Percentiles rank a stretch among this genome's conserved stretches.
Evolutionary conservation across 1,284 basidiomycete genomes (phyloP).

Genomic region (Pyrrhoderma noxium): DNA sequence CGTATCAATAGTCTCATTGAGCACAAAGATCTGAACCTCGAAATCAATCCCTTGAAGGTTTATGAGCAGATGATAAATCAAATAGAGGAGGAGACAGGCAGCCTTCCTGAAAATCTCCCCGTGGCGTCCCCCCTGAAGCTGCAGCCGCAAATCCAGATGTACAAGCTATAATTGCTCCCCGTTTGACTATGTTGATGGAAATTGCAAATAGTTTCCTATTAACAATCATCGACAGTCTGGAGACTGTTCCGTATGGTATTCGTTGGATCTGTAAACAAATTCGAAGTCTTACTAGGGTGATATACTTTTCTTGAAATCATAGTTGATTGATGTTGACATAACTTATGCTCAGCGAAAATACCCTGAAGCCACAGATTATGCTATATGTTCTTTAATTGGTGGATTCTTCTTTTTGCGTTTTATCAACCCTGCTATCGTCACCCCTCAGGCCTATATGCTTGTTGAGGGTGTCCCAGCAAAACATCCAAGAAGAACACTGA

Average conservation of each 20-base stretch:
- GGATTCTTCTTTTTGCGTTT: conserved; percentile 99
- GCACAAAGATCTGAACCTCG: conserved; percentile 96
- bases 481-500: conserved; percentile 92
- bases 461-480: conserved; percentile 97
- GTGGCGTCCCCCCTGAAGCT: conserved; percentile 89
- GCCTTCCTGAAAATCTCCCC: conserved; percentile 85
- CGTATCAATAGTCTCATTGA: conserved; percentile 97
- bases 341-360: conserved; percentile 75
- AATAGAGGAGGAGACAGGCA: conserved; percentile 94
- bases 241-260: conserved; percentile 97
- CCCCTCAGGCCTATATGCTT: conserved; percentile 99
- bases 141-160: conserved; percentile 91
- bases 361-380: conserved; percentile 94
- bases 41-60: conserved; percentile 98
- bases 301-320: conserved; percentile 24
- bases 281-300: conserved; percentile 84
- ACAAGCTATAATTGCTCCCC: conserved; percentile 93
- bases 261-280: conserved; percentile 99
- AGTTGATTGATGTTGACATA: conserved; percentile 9
- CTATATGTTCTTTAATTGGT: conserved; percentile 96
- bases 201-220: conserved; percentile 95
- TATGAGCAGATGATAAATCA: conserved; percentile 99
- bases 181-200: conserved; percentile 97
- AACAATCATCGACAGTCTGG: conserved; percentile 98
- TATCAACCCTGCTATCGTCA: conserved; percentile 99